These are phyloP conservation scores for Ceratobasidium sp. DNA, from an alignment of 1,284 basidiomycete genomes.

Conservation along the genomic window DNA sequence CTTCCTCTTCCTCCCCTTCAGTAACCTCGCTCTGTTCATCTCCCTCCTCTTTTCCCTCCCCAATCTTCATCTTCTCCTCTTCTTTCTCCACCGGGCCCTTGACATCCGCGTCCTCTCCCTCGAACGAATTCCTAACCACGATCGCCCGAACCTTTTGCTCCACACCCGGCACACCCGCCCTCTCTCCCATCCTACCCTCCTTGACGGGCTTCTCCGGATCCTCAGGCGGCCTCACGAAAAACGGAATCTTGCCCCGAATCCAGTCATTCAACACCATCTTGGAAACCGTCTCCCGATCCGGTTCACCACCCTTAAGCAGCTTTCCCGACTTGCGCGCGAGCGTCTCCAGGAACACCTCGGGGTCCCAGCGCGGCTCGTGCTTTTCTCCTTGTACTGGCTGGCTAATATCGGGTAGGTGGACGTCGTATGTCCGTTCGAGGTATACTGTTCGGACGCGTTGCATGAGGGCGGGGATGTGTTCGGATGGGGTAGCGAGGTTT, in stretches of 20 bases:
- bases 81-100: slow-evolving; percentile 44
- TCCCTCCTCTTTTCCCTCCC: slow-evolving; percentile 46
- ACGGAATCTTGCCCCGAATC: slow-evolving; percentile 95
- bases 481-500: slow-evolving; percentile 90
- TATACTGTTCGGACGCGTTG: slow-evolving; percentile 92
- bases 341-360: slow-evolving; percentile 82
- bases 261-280: slow-evolving; percentile 97
- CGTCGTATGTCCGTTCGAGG: slow-evolving; percentile 87
- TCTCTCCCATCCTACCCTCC: slow-evolving; percentile 46
- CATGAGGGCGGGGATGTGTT: slow-evolving; percentile 90
- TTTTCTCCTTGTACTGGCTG: slow-evolving; percentile 48
- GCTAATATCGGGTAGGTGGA: slow-evolving; percentile 66
- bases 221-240: slow-evolving; percentile 68
- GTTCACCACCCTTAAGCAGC: slow-evolving; percentile 92
- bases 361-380: slow-evolving; percentile 57
- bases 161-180: slow-evolving; percentile 57
- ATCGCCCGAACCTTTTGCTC: slow-evolving; percentile 77
- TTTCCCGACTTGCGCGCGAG: slow-evolving; percentile 92
- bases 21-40: slow-evolving; percentile 44
- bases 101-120: slow-evolving; percentile 65
- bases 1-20: slow-evolving; percentile 44
- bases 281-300: slow-evolving; percentile 89
- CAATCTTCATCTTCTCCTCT: slow-evolving; percentile 59
- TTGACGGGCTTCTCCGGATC: slow-evolving; percentile 43
- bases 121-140: slow-evolving; percentile 84